Evolutionary conservation across 345 rosid species (phyloP), one percentile per base, ranked within the genome.

Genomic region (Geranium rotundifolium): DNA sequence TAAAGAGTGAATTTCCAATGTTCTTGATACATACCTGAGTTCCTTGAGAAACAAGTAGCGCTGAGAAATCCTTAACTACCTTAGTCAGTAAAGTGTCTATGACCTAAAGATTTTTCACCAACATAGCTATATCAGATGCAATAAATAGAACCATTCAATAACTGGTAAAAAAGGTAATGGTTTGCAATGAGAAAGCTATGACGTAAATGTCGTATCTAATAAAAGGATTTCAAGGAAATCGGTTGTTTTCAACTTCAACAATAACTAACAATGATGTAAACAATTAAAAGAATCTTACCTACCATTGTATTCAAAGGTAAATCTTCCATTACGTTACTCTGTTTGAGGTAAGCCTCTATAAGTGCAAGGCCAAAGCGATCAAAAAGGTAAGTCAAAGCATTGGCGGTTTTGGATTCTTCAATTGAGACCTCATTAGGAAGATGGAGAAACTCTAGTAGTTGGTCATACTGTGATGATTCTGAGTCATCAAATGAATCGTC

Each of bases 281-380:
- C 62, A 39, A 63, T 63, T 29, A 61, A 59, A 70, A 70, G 39
- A 62, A 54, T 74, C 89, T 81, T 82, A 87, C 95, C 87, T 82
- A 93, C 99, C 97, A 76, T 84, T 82, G 88, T 85, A 93, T 90
- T 93, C 80, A 89, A 76, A 80, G 97, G 91, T 49, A 84, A 58
- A 54, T 80, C 90, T 30, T 76, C 87, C 54, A 79, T 72, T 63
- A 83, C 93, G 65, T 79, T 81, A 52, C 58, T 69, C 69, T 87
- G 97, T 68, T 72, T 83, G 23, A 93, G 85, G 79, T 84, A 93
- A 73, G 85, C 90, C 59, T 86, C 84, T 16, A 93, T 79, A 63
- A 93, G 95, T 71, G 89, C 82, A 69, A 89, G 80, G 46, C 91
- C 87, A 54, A 89, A 89, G 63, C 80, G 89, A 70, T 89, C 96